These are phyloP conservation scores for Aspergillus funiculosus DNA, from an alignment of 495 filamentous ascomycete genomes.

Conservation along the genomic window DNA sequence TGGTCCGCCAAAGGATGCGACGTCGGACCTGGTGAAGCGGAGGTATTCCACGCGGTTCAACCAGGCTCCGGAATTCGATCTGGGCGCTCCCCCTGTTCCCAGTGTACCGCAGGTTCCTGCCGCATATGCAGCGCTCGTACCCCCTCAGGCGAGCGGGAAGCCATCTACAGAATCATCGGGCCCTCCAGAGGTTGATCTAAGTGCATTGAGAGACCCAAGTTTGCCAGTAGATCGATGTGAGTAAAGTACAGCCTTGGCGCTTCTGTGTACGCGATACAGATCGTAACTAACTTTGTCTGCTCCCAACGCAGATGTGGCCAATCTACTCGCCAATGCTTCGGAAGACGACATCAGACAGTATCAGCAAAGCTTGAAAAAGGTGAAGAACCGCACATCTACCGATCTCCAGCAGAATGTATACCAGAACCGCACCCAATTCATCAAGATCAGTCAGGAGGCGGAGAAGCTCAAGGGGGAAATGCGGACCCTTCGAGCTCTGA, in stretches of 20 bases:
- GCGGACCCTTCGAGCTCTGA: constrained; percentile 77
- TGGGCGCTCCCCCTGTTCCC: constrained; percentile 62
- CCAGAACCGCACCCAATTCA: constrained; percentile 96
- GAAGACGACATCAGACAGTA: constrained; percentile 88
- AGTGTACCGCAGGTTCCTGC: constrained; percentile 46
- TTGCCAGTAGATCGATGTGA: constrained; percentile 60
- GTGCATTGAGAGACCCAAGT: constrained; percentile 72
- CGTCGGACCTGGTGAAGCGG: constrained; percentile 88
- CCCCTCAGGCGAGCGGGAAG: constrained; percentile 43
- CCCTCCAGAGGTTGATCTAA: constrained; percentile 55
- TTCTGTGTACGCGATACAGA: neutral
- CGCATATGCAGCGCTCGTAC: constrained; percentile 43
- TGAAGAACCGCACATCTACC: constrained; percentile 75
- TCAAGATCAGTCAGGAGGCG: constrained; percentile 98
- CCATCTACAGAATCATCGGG: constrained; percentile 37
- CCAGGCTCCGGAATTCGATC: constrained; percentile 63
- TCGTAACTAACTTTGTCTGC: constrained; percentile 4
- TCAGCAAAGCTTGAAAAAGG: constrained; percentile 65
- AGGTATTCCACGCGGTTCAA: constrained; percentile 91
- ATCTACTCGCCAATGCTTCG: constrained; percentile 81
- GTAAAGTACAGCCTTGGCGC: constrained; percentile 9
- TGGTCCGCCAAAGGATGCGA: constrained; percentile 46
- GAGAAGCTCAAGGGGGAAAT: constrained; percentile 97
- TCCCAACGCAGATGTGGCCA: constrained; percentile 58
- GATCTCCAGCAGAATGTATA: constrained; percentile 96